Percentiles rank a stretch among this genome's conserved stretches.
phyloP scores from a whole-genome alignment of 768 basidiomycete species.

The Mycena olivaceomarginata region DNA sequence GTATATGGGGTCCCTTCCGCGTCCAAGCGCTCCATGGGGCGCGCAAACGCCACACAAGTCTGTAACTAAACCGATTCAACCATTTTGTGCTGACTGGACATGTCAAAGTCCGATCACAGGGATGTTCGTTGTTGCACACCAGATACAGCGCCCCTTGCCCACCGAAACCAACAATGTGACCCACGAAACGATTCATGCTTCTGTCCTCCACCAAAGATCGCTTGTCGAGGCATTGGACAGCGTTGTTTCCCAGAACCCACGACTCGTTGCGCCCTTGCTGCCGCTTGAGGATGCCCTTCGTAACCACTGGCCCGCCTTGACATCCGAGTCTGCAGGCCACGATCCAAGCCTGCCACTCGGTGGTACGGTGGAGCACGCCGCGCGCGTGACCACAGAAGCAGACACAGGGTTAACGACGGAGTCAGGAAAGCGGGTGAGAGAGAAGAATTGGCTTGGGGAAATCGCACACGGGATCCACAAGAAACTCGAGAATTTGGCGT shows the following conservation, averaged over 20 bases:
- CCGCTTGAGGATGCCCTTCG: constrained; percentile 37
- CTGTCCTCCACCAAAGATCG: constrained; percentile 68
- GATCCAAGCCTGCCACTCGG: constrained; percentile 22
- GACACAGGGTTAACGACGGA: no score
- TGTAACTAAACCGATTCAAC: constrained; percentile 46
- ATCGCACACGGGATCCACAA: constrained; percentile 16
- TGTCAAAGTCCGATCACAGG: constrained; percentile 69
- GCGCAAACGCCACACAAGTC: constrained; percentile 78
- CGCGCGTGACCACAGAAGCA: constrained; percentile 58
- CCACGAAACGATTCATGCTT: constrained; percentile 77
- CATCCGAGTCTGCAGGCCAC: neutral
- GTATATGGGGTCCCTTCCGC: constrained; percentile 70
- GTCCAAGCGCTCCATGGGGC: constrained; percentile 78
- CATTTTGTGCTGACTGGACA: constrained; percentile 17
- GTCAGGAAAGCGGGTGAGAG: constrained; percentile 17
- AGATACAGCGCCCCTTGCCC: constrained; percentile 69
- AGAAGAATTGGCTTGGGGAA: constrained; percentile 36
- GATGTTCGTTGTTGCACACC: constrained; percentile 69
- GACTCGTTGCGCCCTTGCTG: constrained; percentile 56
- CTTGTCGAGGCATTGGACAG: constrained; percentile 57
- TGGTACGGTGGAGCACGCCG: neutral
- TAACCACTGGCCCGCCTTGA: constrained; percentile 19
- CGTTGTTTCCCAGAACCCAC: constrained; percentile 63
- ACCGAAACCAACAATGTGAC: constrained; percentile 65
- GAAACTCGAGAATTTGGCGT: neutral